Evolutionary conservation across 768 basidiomycete genomes (phyloP).

Genomic region (Termitomyces sp.): DNA sequence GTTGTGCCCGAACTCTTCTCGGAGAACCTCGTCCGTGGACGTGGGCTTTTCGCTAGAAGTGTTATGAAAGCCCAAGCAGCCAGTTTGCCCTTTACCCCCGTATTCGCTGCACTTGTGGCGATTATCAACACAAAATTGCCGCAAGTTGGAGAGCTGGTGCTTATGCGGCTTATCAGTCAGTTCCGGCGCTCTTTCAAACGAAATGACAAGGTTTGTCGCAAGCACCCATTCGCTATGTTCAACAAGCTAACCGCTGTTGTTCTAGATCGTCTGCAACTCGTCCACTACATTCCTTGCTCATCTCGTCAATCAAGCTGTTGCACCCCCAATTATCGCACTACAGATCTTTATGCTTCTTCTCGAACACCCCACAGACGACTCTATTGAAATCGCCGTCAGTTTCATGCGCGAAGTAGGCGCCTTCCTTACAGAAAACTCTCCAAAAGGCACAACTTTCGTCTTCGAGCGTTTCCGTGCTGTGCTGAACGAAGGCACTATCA

Average conservation of each 20-base stretch:
- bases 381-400: conserved; percentile 96
- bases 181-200: conserved; percentile 94
- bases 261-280: conserved; percentile 87
- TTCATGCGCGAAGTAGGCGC: conserved; percentile 98
- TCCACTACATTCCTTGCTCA: conserved; percentile 90
- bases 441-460: conserved; percentile 91
- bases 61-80: conserved; percentile 98
- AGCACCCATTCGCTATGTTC: neutral
- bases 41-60: conserved; percentile 89
- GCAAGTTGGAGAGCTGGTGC: conserved; percentile 88
- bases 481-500: conserved; percentile 91
- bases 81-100: conserved; percentile 96
- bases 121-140: conserved; percentile 98
- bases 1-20: conserved; percentile 87
- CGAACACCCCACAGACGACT: conserved; percentile 94
- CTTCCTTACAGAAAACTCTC: conserved; percentile 88
- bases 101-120: conserved; percentile 90
- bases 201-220: conserved; percentile 82
- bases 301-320: conserved; percentile 90
- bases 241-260: neutral
- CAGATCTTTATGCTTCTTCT: conserved; percentile 95
- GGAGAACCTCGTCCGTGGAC: conserved; percentile 92
- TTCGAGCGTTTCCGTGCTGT: conserved; percentile 97
- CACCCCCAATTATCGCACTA: conserved; percentile 91
- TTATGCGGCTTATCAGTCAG: conserved; percentile 89